Conservation (phyloP, 2,329 filamentous ascomycete genomes). For the Saccharata proteae region DNA sequence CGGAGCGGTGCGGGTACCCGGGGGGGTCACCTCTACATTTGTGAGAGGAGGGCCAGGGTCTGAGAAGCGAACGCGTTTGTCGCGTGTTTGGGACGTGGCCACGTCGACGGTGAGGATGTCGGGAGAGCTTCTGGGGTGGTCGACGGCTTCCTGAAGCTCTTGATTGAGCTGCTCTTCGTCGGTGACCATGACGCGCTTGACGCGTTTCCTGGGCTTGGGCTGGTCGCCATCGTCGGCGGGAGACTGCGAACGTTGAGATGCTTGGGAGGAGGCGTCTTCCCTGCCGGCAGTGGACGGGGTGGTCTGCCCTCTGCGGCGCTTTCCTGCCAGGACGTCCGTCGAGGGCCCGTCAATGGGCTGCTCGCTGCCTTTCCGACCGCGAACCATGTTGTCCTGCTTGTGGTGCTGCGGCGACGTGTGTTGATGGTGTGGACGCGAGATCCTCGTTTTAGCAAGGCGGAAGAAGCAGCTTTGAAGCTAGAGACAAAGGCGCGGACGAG, state of each 20-base stretch:
- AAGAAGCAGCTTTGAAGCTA: too few species aligned
- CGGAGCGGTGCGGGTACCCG: constrained; percentile 12
- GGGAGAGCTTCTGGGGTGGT: constrained; percentile 11
- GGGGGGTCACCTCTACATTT: constrained; percentile 12
- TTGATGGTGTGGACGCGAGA: too few species aligned
- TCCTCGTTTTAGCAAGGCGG: too few species aligned
- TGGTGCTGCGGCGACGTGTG: too few species aligned
- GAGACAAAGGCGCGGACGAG: too few species aligned
- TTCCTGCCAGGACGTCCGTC: constrained; percentile 14
- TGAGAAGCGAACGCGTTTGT: constrained; percentile 19
- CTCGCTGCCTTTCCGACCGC: constrained; percentile 1
- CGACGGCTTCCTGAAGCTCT: constrained; percentile 20
- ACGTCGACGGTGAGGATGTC: constrained; percentile 11
- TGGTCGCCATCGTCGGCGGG: constrained; percentile 1
- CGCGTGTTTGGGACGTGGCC: constrained; percentile 9
- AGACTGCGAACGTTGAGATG: constrained; percentile 6
- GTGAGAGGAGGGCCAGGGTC: constrained; percentile 17
- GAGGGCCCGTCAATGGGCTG: constrained; percentile 1
- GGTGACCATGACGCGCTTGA: constrained; percentile 19
- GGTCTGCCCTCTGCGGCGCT: constrained; percentile 17
- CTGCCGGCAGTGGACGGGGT: constrained; percentile 13
- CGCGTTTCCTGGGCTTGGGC: constrained; percentile 15
- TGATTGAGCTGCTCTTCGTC: constrained; percentile 21
- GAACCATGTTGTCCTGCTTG: constrained; percentile 8
- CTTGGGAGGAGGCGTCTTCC: constrained; percentile 8